Base-by-base conservation (phyloP, 1,139 yeast genomes). In the Suhomyces coccinellae region DNA sequence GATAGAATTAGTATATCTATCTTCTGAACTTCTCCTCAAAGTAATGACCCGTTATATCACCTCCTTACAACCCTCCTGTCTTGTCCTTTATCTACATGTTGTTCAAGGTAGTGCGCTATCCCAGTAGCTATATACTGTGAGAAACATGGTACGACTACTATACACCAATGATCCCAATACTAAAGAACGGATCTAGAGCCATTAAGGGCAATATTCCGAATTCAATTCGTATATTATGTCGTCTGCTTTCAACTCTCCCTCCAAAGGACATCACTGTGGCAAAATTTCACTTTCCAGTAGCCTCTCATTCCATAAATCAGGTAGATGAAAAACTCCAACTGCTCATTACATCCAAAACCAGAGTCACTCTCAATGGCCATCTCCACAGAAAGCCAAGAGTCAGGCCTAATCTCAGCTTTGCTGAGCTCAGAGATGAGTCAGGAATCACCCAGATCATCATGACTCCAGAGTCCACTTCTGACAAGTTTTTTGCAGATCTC, bases 361-460 rank as follows among this genome's bases (percentile, higher is more conserved):
- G 26, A 36, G 66, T 77, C 10, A 66, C 71, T 1, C 56, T 87
- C 16, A 79, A 86, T 56, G 98, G 98, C 0, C 95, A 96, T 87
- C 76, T 91, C 20, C 82, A 88, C 56, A 73, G 79, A 33, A 83
- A 84, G 53, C 93, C 96, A 0, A 76, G 76, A 41, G 55, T 69
- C 3, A 58, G 67, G 58, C 65, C 76, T 7, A 59, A 61, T 14
- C 79, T 62, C 75, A 79, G 67, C 3, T 91, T 91, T 70, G 95
- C 87, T 1, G 81, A 78, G 29, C 63, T 91, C 22, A 72, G 98
- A 51, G 98, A 90, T 61, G 58, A 71, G 26, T 69, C 80, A 44
- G 97, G 97, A 0, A 54, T 66, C 8, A 75, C 85, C 6, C 97
- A 91, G 58, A 59, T 91, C 11, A 75, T 87, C 1, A 51, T 72